Evolutionary conservation across 2,329 filamentous ascomycete species (phyloP), one percentile per base, ranked within the genome.

Genomic region (Trichophyton rubrum): DNA sequence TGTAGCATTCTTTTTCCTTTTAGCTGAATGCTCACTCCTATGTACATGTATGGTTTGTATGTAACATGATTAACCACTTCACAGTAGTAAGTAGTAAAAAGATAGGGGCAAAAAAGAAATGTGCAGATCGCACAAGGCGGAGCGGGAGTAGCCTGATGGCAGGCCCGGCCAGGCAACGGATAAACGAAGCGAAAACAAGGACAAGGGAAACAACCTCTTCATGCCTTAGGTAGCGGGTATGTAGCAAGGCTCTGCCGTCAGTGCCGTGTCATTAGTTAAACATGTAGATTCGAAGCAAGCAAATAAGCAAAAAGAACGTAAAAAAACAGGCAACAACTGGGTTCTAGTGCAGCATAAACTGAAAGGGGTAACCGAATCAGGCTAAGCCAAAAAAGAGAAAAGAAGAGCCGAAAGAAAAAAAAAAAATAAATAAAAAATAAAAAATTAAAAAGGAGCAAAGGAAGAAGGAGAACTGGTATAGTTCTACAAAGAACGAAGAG

Each of bases 401-500:
- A 27, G 51, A 15, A 5, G 22, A 24, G 22, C 22, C 2, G 22
- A 24, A 24, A 3, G 27, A 38, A 35, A 51, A 9, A 27, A 51
- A 24, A 49, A 17, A 15, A 4, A 15, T 2, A 51, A 51, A 30
- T 5, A 7, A 8, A 7, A 55, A 55, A 30, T n/a, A 4, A 15
- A 11, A 51, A 51, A 30, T 5, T 30, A 8, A 7, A 55, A 55
- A 30, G 33, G 51, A 27, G 15, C 15, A 17, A 55, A 20, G 22
- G 17, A 27, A 51, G 20, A 51, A 20, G 15, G 27, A 27, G 45
- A 51, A 51, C 45, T 27, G 45, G 51, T 35, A 55, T 35, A 55
- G 51, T 35, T 55, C 51, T 55, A 55, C n/a, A 55, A 35, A 33
- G 24, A 55, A 55, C 33, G 51, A 51, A 51, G 45, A 51, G 22